Percentiles rank a stretch among this genome's conserved stretches.
Conservation (phyloP, 805 yeast genomes). For the Ogataea pilisensis region DNA sequence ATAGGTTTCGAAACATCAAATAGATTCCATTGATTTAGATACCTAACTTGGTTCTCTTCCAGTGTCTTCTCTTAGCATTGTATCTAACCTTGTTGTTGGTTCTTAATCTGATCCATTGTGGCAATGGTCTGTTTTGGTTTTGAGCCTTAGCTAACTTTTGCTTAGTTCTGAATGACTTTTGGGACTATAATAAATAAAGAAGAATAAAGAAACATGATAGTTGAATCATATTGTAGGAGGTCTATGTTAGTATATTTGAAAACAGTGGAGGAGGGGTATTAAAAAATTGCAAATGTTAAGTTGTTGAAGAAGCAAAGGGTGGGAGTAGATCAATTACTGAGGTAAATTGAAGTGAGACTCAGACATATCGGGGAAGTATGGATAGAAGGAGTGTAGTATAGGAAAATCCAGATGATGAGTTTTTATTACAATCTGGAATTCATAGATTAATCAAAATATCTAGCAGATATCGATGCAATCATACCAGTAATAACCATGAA, state of each 20-base stretch:
- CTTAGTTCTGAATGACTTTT: slow-evolving; percentile 95
- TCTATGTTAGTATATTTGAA: slow-evolving; percentile 1
- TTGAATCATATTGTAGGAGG: not conserved
- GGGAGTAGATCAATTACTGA: no score
- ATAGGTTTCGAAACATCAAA: not conserved
- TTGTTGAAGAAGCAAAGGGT: no score
- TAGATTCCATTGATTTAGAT: slow-evolving; percentile 68
- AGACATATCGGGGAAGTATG: no score
- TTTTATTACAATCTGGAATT: no score
- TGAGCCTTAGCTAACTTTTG: slow-evolving; percentile 98
- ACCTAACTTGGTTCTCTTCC: slow-evolving; percentile 99
- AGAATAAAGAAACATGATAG: not conserved
- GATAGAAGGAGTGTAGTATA: no score
- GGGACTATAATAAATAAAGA: slow-evolving; percentile 51
- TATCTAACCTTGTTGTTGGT: slow-evolving; percentile 96
- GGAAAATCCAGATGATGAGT: no score
- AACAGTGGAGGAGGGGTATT: not conserved
- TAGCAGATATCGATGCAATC: no score
- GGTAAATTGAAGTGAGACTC: no score
- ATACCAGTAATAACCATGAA: no score
- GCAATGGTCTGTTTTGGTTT: slow-evolving; percentile 99
- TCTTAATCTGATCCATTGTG: slow-evolving; percentile 99
- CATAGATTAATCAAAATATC: no score
- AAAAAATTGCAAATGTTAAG: no score
- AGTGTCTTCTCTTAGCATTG: slow-evolving; percentile 99